A percentile compares a stretch with the other conserved stretches of the same genome.
phyloP scores from a whole-genome alignment of 164 flowering plant species.

The Berberis thunbergii region DNA sequence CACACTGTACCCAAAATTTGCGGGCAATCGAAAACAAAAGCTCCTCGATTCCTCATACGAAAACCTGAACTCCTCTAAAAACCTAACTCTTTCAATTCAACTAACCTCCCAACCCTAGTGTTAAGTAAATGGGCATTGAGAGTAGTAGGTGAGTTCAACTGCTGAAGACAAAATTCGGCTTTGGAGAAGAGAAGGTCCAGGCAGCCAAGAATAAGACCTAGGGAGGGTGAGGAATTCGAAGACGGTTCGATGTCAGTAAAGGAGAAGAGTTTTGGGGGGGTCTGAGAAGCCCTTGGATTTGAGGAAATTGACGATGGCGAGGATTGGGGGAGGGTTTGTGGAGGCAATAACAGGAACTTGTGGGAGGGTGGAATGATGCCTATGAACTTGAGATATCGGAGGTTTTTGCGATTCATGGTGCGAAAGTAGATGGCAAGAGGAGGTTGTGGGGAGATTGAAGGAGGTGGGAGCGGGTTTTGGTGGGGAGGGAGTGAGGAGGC shows the following conservation, averaged over 20 bases:
- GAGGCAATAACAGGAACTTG: slow-evolving; percentile 23
- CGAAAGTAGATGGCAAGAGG: slow-evolving; percentile 36
- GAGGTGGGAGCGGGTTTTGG: slow-evolving; percentile 8
- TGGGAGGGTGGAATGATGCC: slow-evolving; percentile 24
- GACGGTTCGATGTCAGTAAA: slow-evolving; percentile 35
- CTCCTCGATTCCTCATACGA: slow-evolving; percentile 34
- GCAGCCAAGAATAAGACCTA: slow-evolving; percentile 32
- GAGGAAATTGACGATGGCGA: slow-evolving; percentile 37
- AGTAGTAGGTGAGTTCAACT: slow-evolving; percentile 36
- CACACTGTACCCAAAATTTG: slow-evolving; percentile 56
- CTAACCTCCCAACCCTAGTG: slow-evolving; percentile 35
- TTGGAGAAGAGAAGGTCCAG: slow-evolving; percentile 42
- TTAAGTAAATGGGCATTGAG: slow-evolving; percentile 54
- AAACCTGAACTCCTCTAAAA: slow-evolving; percentile 38
- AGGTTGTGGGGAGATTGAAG: slow-evolving; percentile 12
- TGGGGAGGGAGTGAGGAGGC: slow-evolving; percentile 11
- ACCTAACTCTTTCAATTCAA: slow-evolving; percentile 22
- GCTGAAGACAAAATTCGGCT: slow-evolving; percentile 39
- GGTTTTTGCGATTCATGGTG: slow-evolving; percentile 39
- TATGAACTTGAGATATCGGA: slow-evolving; percentile 43
- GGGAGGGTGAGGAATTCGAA: slow-evolving; percentile 38
- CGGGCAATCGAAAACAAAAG: slow-evolving; percentile 49
- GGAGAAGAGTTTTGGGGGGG: slow-evolving; percentile 41
- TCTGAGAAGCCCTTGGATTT: slow-evolving; percentile 55
- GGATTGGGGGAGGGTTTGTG: slow-evolving; percentile 27